Evolutionary conservation across 139 green algal species (phyloP).

Genomic region (Closterium sp.): DNA sequence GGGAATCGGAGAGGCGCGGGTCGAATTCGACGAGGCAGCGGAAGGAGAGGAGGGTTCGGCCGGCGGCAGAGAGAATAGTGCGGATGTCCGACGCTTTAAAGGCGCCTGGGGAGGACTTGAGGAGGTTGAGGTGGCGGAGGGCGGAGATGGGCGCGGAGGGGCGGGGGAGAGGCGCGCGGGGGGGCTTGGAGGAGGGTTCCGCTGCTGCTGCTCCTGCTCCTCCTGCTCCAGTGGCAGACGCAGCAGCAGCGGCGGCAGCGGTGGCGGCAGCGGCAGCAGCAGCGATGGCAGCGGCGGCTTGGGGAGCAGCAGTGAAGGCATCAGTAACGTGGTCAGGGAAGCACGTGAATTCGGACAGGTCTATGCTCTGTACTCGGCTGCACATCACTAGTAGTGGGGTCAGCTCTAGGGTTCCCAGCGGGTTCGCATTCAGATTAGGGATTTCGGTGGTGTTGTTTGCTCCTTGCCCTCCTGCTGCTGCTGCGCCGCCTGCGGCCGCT

Average conservation of each 20-base stretch:
- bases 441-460: not conserved
- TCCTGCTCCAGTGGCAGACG: not conserved
- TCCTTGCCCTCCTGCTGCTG: not conserved
- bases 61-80: not conserved
- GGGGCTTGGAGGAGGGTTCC: not conserved
- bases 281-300: not conserved
- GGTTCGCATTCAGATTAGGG: not conserved
- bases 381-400: not conserved
- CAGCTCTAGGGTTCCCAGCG: not conserved
- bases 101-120: not conserved
- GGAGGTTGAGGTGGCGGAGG: not conserved
- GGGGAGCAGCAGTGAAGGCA: not conserved
- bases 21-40: conserved; percentile 16
- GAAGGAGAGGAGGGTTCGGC: not conserved
- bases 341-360: not conserved
- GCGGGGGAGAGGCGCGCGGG: not conserved
- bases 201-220: not conserved
- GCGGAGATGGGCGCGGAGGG: not conserved
- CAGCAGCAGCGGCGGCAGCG: not conserved
- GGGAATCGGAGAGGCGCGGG: not conserved
- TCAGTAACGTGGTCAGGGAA: not conserved
- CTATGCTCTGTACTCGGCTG: not conserved
- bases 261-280: not conserved
- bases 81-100: not conserved
- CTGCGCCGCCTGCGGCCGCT: not conserved